These are phyloP conservation scores for Chaetomiaceae sp. DNA, from an alignment of 2,329 filamentous ascomycete genomes.

Conservation along the genomic window DNA sequence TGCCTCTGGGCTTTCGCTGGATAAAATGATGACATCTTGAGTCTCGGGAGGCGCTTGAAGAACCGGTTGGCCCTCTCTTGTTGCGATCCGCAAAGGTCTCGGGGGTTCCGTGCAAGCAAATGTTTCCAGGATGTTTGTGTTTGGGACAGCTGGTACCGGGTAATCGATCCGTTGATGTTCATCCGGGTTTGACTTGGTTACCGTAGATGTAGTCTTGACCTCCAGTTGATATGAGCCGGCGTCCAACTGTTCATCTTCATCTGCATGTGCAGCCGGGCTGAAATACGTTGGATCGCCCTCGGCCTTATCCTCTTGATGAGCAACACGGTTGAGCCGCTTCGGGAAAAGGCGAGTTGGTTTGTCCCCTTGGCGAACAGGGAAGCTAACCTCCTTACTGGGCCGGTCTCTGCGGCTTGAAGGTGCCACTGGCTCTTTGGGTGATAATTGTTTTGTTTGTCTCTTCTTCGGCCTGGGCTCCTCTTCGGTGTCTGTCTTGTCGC, in stretches of 20 bases:
- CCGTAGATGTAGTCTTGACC: not conserved
- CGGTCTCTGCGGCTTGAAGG: not conserved
- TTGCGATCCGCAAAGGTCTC: not conserved
- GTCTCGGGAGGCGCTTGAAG: not conserved
- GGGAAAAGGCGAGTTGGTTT: not conserved
- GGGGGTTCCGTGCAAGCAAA: not conserved
- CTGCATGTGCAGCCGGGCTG: not conserved
- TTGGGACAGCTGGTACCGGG: not conserved
- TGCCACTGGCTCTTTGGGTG: not conserved
- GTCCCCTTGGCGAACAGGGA: not conserved
- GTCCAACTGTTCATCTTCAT: not conserved
- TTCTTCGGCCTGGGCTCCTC: conserved; percentile 2
- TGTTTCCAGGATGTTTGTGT: not conserved
- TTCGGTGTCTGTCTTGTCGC: conserved; percentile 9
- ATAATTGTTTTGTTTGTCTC: not conserved
- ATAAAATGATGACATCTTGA: not conserved
- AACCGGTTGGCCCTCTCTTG: not conserved
- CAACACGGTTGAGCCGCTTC: not conserved
- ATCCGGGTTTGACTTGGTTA: not conserved
- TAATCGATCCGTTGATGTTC: too few species aligned
- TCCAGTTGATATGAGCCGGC: too few species aligned
- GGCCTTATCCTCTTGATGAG: not conserved
- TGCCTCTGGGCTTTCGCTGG: not conserved
- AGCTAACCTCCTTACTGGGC: not conserved
- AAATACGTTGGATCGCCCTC: too few species aligned